These are phyloP conservation scores for Rutstroemia sp. DNA, from an alignment of 2,329 filamentous ascomycete genomes.

Conservation along the genomic window DNA sequence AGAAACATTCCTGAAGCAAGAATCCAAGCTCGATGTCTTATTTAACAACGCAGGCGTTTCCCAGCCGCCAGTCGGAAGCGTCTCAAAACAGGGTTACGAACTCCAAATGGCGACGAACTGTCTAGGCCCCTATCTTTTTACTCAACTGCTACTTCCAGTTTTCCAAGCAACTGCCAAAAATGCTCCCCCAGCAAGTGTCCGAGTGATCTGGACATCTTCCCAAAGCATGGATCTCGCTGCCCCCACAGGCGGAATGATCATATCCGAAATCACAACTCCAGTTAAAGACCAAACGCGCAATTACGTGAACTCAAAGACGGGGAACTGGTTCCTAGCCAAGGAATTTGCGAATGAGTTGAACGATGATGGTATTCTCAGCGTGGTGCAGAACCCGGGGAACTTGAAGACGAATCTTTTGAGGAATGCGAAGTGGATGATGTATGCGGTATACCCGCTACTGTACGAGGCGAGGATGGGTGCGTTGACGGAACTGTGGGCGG, in stretches of 20 bases:
- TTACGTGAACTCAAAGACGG: conserved; percentile 15
- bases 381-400: conserved; percentile 19
- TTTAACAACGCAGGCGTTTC: conserved; percentile 33
- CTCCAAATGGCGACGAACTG: conserved; percentile 13
- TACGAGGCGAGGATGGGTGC: conserved; percentile 6
- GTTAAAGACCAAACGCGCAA: conserved; percentile 5
- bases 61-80: conserved; percentile 15
- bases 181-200: not conserved
- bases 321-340: conserved; percentile 16
- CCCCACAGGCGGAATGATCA: not conserved
- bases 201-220: conserved; percentile 15
- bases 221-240: conserved; percentile 3
- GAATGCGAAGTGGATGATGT: not conserved
- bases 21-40: conserved; percentile 32
- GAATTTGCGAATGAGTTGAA: conserved; percentile 8
- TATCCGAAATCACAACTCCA: not conserved
- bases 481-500: conserved; percentile 12
- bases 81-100: conserved; percentile 13
- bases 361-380: conserved; percentile 11
- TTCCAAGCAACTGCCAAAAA: conserved; percentile 23
- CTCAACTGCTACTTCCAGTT: conserved; percentile 32
- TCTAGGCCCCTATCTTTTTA: conserved; percentile 16
- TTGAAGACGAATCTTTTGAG: conserved; percentile 10
- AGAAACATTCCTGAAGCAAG: conserved; percentile 28
- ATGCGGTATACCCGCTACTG: not conserved